Conservation (phyloP, 768 basidiomycete genomes). For the Lactarius deliciosus region DNA sequence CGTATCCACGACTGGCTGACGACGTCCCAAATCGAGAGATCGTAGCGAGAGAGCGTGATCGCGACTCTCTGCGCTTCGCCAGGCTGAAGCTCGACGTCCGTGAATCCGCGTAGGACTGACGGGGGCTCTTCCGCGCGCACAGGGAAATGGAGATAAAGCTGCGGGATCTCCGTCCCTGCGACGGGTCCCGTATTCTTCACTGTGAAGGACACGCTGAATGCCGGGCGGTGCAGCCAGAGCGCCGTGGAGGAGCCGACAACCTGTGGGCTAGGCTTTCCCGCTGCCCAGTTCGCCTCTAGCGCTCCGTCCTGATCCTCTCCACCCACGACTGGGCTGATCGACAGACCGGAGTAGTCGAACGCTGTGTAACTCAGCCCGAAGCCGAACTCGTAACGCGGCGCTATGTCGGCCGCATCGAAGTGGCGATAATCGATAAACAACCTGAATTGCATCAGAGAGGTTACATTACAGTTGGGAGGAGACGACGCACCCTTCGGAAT, state of each 20-base stretch:
- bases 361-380: not conserved
- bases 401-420: not conserved
- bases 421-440: not conserved
- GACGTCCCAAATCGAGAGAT: slow-evolving; percentile 61
- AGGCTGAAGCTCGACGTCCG: slow-evolving; percentile 50
- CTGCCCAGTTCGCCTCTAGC: slow-evolving; percentile 54
- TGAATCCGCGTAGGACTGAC: slow-evolving; percentile 60
- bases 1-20: slow-evolving; percentile 71
- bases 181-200: slow-evolving; percentile 47
- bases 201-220: slow-evolving; percentile 59
- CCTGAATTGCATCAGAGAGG: slow-evolving; percentile 18
- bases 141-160: slow-evolving; percentile 68
- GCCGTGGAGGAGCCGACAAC: slow-evolving; percentile 60
- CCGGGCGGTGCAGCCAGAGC: slow-evolving; percentile 34
- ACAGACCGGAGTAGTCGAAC: slow-evolving; percentile 43
- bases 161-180: not conserved
- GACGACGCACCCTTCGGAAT: slow-evolving; percentile 31
- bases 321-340: slow-evolving; percentile 42
- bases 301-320: slow-evolving; percentile 40
- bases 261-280: slow-evolving; percentile 53
- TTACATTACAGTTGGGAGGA: not conserved
- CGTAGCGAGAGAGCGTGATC: slow-evolving; percentile 50
- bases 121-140: slow-evolving; percentile 47
- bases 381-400: not conserved
- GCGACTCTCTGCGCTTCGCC: slow-evolving; percentile 48